Evolutionary conservation across 2,329 filamentous ascomycete species (phyloP), one percentile per base, ranked within the genome.

Genomic region (Myrmaecium sp.): DNA sequence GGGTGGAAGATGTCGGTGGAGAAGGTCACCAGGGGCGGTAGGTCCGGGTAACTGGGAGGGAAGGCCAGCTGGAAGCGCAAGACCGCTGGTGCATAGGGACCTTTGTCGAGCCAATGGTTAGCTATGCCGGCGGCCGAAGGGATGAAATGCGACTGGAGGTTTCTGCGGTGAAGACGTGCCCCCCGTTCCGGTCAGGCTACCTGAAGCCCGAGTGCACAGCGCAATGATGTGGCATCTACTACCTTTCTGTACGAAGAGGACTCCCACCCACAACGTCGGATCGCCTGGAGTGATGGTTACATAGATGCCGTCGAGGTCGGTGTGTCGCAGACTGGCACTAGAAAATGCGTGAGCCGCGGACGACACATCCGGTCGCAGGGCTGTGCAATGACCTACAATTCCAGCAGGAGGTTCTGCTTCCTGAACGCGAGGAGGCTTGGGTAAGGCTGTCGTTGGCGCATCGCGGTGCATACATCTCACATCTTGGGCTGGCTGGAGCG

Each of bases 1-100:
- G 86, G 86, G 49, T 98, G 86, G 51, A 95, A 98, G 38, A 95
- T 76, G 47, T 95, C 86, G 39, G 81, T 91, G 23, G 72, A 69
- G 52, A 98, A 93, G 29, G 76, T 86, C 37, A 98, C 70, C 11
- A 84, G 62, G 6, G 89, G 89, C 26, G 86, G 80, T 12, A 80
- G 57, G 27, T 64, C 57, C 8, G 86, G 86, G 47, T 91, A 94
- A 20, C 66, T 64, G 33, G 76, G 63, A 18, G 84, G 80, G 42
- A 95, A 95, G 14, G 74, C 75, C 36, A 95, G 77, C 39, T 89
- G 75, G 54, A 95, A 92, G 42, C 84, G 78, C 35, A 95, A 66
- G 40, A 94, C 69, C 24, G 83, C 80, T 32, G 79, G 74, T 12
- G 80, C 67, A 55, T 94, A 98, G 11, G 89, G 86, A 23, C 86